A percentile compares a stretch with the other conserved stretches of the same genome.
These are phyloP conservation scores for Cyberlindnera meyerae DNA, from an alignment of 805 yeast species.

Conservation along the genomic window DNA sequence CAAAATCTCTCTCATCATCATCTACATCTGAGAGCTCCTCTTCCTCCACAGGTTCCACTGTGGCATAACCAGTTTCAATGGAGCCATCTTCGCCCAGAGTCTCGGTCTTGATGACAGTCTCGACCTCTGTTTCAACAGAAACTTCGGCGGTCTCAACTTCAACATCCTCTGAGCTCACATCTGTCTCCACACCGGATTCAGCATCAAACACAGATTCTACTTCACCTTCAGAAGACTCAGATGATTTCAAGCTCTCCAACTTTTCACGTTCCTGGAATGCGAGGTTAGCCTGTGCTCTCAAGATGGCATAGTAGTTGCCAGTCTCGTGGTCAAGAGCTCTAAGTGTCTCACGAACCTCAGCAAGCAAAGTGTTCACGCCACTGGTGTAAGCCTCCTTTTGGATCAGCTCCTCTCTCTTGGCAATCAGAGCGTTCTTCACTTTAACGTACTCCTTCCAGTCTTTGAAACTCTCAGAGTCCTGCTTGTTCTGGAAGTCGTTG, in stretches of 20 bases:
- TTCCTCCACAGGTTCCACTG: slow-evolving; percentile 10
- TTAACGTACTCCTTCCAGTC: slow-evolving; percentile 60
- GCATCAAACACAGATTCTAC: slow-evolving; percentile 9
- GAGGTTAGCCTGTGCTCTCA: slow-evolving; percentile 54
- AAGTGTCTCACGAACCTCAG: slow-evolving; percentile 36
- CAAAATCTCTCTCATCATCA: slow-evolving; percentile 10
- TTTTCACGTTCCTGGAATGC: slow-evolving; percentile 52
- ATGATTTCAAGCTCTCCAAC: slow-evolving; percentile 33
- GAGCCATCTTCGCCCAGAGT: slow-evolving; percentile 17
- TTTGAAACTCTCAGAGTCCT: slow-evolving; percentile 37
- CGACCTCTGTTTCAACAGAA: too few relatives aligned
- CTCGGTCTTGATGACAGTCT: slow-evolving; percentile 11
- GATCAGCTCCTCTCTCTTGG: slow-evolving; percentile 49
- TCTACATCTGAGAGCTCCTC: slow-evolving; percentile 14
- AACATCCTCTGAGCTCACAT: slow-evolving; percentile 1
- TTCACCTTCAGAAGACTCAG: too few relatives aligned
- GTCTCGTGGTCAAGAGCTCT: slow-evolving; percentile 52
- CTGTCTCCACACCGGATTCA: slow-evolving; percentile 1
- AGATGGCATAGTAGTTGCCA: slow-evolving; percentile 51
- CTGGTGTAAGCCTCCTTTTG: slow-evolving; percentile 29
- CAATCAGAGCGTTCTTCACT: slow-evolving; percentile 50
- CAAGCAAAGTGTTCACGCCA: slow-evolving; percentile 29
- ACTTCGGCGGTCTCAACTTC: too few relatives aligned
- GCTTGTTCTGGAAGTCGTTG: slow-evolving; percentile 17
- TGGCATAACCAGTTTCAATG: slow-evolving; percentile 14